Evolutionary conservation across 441 rosid species (phyloP).

Genomic region (Gossypium schwendimanii): DNA sequence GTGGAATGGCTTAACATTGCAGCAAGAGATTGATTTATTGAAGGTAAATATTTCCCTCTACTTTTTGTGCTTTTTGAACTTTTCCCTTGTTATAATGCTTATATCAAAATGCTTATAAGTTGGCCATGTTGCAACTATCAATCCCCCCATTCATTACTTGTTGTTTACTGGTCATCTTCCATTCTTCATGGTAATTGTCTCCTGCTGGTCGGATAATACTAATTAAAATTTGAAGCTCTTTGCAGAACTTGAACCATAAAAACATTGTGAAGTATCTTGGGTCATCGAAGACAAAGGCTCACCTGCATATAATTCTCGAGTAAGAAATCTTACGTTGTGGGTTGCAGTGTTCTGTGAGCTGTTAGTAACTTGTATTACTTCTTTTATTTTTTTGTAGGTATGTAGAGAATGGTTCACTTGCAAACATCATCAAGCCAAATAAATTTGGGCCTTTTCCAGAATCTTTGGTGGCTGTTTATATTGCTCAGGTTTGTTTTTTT

Average conservation of each 20-base stretch:
- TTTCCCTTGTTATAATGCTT: background rate
- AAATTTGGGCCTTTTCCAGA: constrained; percentile 99
- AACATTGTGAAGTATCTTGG: constrained; percentile 98
- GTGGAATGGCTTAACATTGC: constrained; percentile 28
- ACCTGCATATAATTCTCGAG: constrained; percentile 98
- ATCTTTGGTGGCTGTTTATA: constrained; percentile 90
- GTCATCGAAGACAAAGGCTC: constrained; percentile 84
- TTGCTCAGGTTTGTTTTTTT: constrained; percentile 70
- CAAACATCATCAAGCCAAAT: constrained; percentile 96
- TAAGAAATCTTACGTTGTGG: constrained; percentile 36
- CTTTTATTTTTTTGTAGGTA: constrained; percentile 45
- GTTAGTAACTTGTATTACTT: constrained; percentile 11
- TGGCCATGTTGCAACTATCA: background rate
- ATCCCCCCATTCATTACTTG: background rate
- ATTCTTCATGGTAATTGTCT: background rate
- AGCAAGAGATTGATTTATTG: constrained; percentile 98
- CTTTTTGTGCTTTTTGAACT: background rate
- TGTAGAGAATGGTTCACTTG: constrained; percentile 98
- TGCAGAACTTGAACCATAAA: constrained; percentile 95
- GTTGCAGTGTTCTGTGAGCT: constrained; percentile 6
- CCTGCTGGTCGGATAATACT: background rate
- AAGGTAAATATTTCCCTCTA: constrained; percentile 45
- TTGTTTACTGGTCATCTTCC: background rate
- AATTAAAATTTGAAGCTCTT: constrained; percentile 9
- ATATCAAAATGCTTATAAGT: background rate